Conservation (phyloP, 2,329 filamentous ascomycete genomes). For the Beauveria scarabaeidicola region DNA sequence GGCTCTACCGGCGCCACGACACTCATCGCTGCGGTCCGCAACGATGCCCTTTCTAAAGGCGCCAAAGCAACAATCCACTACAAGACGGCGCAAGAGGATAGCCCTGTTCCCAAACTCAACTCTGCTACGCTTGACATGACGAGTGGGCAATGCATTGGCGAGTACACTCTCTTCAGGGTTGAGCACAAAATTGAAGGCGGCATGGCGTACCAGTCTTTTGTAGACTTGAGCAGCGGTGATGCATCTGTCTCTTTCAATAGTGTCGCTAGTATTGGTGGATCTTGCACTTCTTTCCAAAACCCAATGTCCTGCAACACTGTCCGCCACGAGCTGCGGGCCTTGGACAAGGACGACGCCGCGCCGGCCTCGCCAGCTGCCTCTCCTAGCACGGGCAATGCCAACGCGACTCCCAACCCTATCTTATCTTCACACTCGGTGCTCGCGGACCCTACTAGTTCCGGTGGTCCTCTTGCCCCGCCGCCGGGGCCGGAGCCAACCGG, state of each 20-base stretch:
- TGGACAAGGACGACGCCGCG: too few species aligned
- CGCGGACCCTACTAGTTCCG: neutral
- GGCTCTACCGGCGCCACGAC: conserved; percentile 34
- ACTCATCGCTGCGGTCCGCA: conserved; percentile 40
- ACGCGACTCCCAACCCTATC: too few species aligned
- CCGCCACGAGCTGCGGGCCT: too few species aligned
- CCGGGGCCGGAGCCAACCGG: neutral
- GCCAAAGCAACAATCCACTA: conserved; percentile 36
- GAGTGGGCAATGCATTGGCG: conserved; percentile 35
- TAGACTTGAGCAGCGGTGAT: conserved; percentile 36
- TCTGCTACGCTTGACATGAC: conserved; percentile 30
- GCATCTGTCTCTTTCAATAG: conserved; percentile 41
- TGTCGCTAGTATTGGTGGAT: conserved; percentile 34
- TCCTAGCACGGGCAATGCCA: too few species aligned
- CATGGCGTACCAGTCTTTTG: conserved; percentile 33
- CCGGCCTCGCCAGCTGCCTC: too few species aligned
- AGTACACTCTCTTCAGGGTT: conserved; percentile 40
- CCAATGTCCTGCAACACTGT: conserved; percentile 20
- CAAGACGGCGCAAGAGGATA: conserved; percentile 31
- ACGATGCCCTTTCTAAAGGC: conserved; percentile 34
- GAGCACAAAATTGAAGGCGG: conserved; percentile 36
- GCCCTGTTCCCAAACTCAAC: conserved; percentile 34
- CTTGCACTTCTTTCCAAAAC: conserved; percentile 33
- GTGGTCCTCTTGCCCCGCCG: neutral
- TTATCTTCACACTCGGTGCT: neutral